Percentiles rank a stretch among this genome's conserved stretches.
phyloP scores from a whole-genome alignment of 2,329 filamentous ascomycete species.

The Cryphonectria naterciae region DNA sequence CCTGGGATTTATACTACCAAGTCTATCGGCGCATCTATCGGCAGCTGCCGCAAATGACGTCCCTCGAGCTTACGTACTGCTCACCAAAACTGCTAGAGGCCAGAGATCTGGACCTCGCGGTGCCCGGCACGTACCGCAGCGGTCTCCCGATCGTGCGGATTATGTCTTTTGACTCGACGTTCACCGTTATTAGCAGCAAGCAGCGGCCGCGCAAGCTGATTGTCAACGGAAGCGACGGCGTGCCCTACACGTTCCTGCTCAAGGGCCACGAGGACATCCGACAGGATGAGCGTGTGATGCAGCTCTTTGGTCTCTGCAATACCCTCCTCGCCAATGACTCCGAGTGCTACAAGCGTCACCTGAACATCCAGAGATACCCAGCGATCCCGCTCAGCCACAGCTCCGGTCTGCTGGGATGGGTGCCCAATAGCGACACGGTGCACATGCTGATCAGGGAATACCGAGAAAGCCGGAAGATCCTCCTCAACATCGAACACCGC shows the following conservation, averaged over 20 bases:
- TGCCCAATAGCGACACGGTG: conserved; percentile 95
- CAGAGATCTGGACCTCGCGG: conserved; percentile 84
- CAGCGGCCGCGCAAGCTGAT: conserved; percentile 91
- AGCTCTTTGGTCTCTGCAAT: conserved; percentile 96
- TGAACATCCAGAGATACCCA: conserved; percentile 94
- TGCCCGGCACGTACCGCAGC: conserved; percentile 93
- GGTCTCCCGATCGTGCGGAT: conserved; percentile 80
- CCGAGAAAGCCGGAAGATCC: conserved; percentile 92
- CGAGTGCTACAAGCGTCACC: conserved; percentile 94
- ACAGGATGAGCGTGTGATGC: conserved; percentile 99
- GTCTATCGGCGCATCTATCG: conserved; percentile 95
- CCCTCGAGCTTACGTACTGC: conserved; percentile 92
- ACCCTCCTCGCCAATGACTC: conserved; percentile 91
- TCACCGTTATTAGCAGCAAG: conserved; percentile 94
- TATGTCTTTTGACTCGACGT: conserved; percentile 84
- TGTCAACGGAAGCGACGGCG: conserved; percentile 86
- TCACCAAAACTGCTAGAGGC: conserved; percentile 90
- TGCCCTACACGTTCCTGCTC: conserved; percentile 82
- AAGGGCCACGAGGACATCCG: conserved; percentile 99
- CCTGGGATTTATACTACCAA: conserved; percentile 99
- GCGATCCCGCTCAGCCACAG: conserved; percentile 97
- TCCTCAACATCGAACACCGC: conserved; percentile 98
- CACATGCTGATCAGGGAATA: conserved; percentile 98
- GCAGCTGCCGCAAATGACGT: conserved; percentile 90
- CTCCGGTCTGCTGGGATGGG: conserved; percentile 93